Conservation (phyloP, 768 basidiomycete genomes). For the Calocybe indica region DNA sequence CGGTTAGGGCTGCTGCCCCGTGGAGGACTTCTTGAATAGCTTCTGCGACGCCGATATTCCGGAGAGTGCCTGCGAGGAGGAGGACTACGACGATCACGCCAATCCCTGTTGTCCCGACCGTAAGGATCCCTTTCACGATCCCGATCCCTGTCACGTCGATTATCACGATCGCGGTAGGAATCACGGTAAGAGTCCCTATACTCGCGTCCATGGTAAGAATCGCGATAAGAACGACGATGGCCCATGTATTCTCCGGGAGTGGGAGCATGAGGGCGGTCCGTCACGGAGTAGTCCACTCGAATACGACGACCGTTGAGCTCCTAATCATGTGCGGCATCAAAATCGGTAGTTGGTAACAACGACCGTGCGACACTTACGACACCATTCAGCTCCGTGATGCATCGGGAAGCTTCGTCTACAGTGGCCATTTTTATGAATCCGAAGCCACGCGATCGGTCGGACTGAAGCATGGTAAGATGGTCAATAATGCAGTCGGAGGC, state of each 20-base stretch:
- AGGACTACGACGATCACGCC: slow-evolving; percentile 78
- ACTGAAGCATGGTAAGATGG: slow-evolving; percentile 37
- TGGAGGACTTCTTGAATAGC: slow-evolving; percentile 77
- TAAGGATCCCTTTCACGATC: slow-evolving; percentile 57
- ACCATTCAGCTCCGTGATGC: slow-evolving; percentile 90
- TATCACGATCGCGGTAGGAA: slow-evolving; percentile 48
- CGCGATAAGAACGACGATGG: slow-evolving; percentile 55
- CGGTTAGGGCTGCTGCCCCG: slow-evolving; percentile 55
- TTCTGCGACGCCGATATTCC: slow-evolving; percentile 68
- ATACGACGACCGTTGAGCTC: slow-evolving; percentile 94
- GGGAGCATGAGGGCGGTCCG: slow-evolving; percentile 88
- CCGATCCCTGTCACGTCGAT: slow-evolving; percentile 45
- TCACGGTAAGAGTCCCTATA: slow-evolving; percentile 32
- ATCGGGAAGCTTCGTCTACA: slow-evolving; percentile 82
- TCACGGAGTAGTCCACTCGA: slow-evolving; percentile 95
- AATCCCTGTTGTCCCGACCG: slow-evolving; percentile 67
- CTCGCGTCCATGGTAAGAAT: slow-evolving; percentile 27
- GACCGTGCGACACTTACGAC: slow-evolving; percentile 51
- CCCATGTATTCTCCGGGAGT: slow-evolving; percentile 99
- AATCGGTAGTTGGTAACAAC: neutral
- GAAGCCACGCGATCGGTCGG: slow-evolving; percentile 94
- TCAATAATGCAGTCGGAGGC: slow-evolving; percentile 2
- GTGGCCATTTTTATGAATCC: slow-evolving; percentile 94
- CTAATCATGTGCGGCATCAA: slow-evolving; percentile 27
- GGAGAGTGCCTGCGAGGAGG: slow-evolving; percentile 69